Evolutionary conservation across 352 stramenopile genomes (phyloP), one percentile per base, ranked within the genome.

Genomic region (Phytophthora multivora): DNA sequence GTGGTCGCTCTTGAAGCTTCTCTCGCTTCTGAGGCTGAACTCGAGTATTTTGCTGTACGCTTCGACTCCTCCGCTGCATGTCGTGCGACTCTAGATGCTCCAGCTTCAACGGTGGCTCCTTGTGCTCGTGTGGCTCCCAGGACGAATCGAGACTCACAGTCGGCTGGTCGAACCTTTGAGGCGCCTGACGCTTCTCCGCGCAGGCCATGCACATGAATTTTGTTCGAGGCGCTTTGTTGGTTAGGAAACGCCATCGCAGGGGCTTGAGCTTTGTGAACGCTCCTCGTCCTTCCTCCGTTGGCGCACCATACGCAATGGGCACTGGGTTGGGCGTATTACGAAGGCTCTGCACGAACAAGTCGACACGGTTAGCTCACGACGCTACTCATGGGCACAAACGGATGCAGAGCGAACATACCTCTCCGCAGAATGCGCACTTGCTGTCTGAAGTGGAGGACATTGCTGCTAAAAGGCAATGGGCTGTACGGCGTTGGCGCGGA

Each of bases 171-270:
- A 23, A 13, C 33, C 35, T 47, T 15, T 59, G 25, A 12, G 57
- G 47, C 12, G 35, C 23, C n/a, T 69, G 46, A 5, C 67, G 67
- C 21, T 69, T 69, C 38, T 62, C 56, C 0, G 57, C 63, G 18
- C 67, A 75, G 35, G 41, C 16, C 10, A 9, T 23, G 38, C 67
- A 75, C 46, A 75, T 66, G 57, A 48, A 51, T 28, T 69, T 68
- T 3, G 50, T 62, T 23, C 62, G 46, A 45, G 63, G 58, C 0
- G 33, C 26, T 40, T 69, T 65, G 57, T 59, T 65, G 4, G 57
- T 63, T 11, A 69, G 41, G 35, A 75, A 69, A 23, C 57, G 57
- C 67, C 62, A 71, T 25, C 53, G 58, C 56, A 72, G 26, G 8
- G 67, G 67, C 35, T 69, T 75, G n/a, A 69, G 26, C 18, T 63